These are phyloP conservation scores for Bipolaris zeicola DNA, from an alignment of 2,329 filamentous ascomycete genomes.

Conservation along the genomic window DNA sequence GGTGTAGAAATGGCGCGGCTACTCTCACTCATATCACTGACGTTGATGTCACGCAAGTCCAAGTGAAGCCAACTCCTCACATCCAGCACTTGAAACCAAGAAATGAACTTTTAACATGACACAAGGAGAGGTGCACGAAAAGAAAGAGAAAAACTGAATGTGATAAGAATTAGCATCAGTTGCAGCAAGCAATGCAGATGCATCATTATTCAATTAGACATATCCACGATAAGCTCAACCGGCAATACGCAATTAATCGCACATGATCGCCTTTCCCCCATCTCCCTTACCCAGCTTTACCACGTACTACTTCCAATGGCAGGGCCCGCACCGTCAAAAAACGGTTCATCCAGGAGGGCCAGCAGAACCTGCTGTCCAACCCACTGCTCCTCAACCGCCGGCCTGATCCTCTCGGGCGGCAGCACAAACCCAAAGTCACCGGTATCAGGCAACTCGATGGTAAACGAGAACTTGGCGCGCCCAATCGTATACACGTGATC, in stretches of 20 bases:
- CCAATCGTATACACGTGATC: conserved; percentile 52
- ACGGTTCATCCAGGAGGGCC: conserved; percentile 32
- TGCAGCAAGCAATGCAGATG: not conserved
- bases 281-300: not conserved
- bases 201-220: not conserved
- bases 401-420: conserved; percentile 54
- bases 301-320: conserved; percentile 8
- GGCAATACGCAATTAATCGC: not conserved
- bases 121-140: not conserved
- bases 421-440: conserved; percentile 57
- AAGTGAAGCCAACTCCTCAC: not conserved
- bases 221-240: not conserved
- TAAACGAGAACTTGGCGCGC: conserved; percentile 52
- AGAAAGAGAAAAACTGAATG: not conserved
- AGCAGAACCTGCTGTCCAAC: conserved; percentile 43
- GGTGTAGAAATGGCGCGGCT: conserved; percentile 6
- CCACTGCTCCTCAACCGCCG: conserved; percentile 54
- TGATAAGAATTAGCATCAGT: not conserved
- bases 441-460: conserved; percentile 56
- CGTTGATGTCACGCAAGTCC: not conserved
- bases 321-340: conserved; percentile 36
- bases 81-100: too few species aligned
- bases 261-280: not conserved
- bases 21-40: conserved; percentile 5
- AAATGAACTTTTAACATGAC: not conserved